Conservation (phyloP, 768 basidiomycete genomes). For the Exsudoporus frostii region DNA sequence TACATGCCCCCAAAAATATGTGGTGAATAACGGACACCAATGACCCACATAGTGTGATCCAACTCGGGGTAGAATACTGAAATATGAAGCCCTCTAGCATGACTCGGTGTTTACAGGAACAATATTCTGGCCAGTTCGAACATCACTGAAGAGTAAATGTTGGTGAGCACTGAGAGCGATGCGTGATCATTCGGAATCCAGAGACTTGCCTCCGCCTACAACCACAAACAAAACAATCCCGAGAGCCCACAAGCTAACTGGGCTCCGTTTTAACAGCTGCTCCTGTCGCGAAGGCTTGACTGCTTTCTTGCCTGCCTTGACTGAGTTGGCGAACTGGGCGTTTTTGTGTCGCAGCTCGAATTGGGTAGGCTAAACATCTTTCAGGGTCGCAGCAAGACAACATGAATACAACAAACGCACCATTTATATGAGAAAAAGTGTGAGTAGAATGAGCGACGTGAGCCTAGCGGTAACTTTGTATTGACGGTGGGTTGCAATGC, state of each 20-base stretch:
- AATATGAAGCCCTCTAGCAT: neutral
- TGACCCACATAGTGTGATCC: neutral
- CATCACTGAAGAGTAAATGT: constrained; percentile 46
- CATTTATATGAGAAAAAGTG: constrained; percentile 22
- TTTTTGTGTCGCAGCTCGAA: constrained; percentile 82
- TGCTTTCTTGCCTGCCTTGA: constrained; percentile 72
- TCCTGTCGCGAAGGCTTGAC: constrained; percentile 72
- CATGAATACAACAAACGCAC: constrained; percentile 17
- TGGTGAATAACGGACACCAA: constrained; percentile 7
- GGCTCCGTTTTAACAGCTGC: constrained; percentile 65
- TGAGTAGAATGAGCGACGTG: constrained; percentile 31
- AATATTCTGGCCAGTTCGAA: constrained; percentile 69
- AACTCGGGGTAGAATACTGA: neutral
- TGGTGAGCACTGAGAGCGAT: neutral
- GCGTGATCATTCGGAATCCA: neutral
- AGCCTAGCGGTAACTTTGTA: neutral
- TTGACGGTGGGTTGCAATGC: neutral
- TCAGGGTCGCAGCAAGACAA: neutral
- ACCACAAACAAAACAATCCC: constrained; percentile 75
- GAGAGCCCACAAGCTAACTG: constrained; percentile 72
- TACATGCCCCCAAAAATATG: constrained; percentile 9
- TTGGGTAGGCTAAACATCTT: constrained; percentile 59
- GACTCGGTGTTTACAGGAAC: constrained; percentile 49
- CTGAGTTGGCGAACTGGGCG: constrained; percentile 73
- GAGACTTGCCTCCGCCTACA: constrained; percentile 70